phyloP scores from a whole-genome alignment of 1,284 basidiomycete species.

The Rhodotorula sp. region DNA sequence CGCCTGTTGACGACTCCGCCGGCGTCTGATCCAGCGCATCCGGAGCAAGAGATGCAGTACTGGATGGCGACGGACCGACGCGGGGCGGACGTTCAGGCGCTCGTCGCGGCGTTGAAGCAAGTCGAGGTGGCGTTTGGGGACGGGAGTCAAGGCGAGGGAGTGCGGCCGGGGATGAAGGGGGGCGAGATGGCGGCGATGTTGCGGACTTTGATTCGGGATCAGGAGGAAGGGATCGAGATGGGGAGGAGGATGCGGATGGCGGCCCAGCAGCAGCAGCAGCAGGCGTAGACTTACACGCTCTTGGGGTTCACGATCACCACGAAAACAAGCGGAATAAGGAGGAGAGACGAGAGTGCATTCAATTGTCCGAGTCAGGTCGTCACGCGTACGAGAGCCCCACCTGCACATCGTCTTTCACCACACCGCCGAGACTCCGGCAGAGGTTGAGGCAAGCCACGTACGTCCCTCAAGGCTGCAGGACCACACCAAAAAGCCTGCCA shows the following conservation, averaged over 20 bases:
- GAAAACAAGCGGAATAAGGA: too few relatives aligned
- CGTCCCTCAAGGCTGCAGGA: too few relatives aligned
- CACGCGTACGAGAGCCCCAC: too few relatives aligned
- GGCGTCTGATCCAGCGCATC: background rate
- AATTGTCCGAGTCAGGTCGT: too few relatives aligned
- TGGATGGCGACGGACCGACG: conserved; percentile 10
- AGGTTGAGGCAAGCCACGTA: too few relatives aligned
- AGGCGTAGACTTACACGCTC: background rate
- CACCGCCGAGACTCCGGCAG: too few relatives aligned
- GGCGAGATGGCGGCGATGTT: conserved; percentile 22
- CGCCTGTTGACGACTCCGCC: conserved; percentile 25
- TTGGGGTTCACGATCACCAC: too few relatives aligned
- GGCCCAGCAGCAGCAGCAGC: background rate
- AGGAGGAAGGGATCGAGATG: conserved; percentile 28
- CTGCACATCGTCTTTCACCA: too few relatives aligned
- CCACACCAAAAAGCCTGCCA: too few relatives aligned
- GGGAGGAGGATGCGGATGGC: conserved; percentile 9
- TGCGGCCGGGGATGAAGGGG: background rate
- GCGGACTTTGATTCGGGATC: conserved; percentile 18
- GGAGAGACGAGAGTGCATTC: too few relatives aligned
- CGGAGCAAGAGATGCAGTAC: conserved; percentile 6
- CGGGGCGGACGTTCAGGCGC: background rate
- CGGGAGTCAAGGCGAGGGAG: background rate
- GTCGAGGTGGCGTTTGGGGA: conserved; percentile 21
- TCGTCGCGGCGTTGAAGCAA: conserved; percentile 14